These are phyloP conservation scores for Aspergillus fischeri DNA, from an alignment of 2,329 filamentous ascomycete species.

Conservation along the genomic window DNA sequence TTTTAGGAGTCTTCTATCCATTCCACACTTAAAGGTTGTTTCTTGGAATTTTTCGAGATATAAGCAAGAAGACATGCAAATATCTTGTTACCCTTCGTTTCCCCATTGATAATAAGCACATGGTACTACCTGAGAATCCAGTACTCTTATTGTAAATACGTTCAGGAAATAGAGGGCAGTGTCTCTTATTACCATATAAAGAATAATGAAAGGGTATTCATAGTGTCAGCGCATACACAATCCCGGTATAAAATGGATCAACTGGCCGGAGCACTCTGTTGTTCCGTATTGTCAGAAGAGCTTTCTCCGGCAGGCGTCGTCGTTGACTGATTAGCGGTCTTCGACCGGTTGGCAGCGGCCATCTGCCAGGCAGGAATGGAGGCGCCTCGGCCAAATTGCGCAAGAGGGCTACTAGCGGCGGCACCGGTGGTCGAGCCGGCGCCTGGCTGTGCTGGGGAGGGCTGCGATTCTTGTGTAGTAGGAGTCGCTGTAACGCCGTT, in stretches of 20 bases:
- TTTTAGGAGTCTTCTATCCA: not conserved
- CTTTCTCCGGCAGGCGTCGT: slow-evolving; percentile 17
- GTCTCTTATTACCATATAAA: not conserved
- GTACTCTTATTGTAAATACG: slow-evolving; percentile 19
- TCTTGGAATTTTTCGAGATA: not conserved
- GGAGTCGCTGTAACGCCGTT: slow-evolving; percentile 28
- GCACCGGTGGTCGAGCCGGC: slow-evolving; percentile 29
- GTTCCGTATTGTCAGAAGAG: slow-evolving; percentile 19
- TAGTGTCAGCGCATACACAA: not conserved
- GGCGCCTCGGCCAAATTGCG: slow-evolving; percentile 50
- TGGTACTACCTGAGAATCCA: not conserved
- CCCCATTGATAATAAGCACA: not conserved
- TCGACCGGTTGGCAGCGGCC: slow-evolving; percentile 58
- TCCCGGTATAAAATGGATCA: slow-evolving; percentile 11
- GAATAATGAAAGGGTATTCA: slow-evolving; percentile 4
- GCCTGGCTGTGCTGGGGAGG: slow-evolving; percentile 25
- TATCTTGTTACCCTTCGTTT: not conserved
- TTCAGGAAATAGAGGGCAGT: slow-evolving; percentile 8
- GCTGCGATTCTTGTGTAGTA: slow-evolving; percentile 23
- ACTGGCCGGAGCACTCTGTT: slow-evolving; percentile 27
- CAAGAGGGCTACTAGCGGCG: slow-evolving; percentile 44
- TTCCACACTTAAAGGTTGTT: not conserved
- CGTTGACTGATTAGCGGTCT: slow-evolving; percentile 28
- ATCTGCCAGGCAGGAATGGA: slow-evolving; percentile 79
- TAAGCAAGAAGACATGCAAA: not conserved